Evolutionary conservation across 1,284 basidiomycete species (phyloP).

Genomic region (Thelephora terrestris): DNA sequence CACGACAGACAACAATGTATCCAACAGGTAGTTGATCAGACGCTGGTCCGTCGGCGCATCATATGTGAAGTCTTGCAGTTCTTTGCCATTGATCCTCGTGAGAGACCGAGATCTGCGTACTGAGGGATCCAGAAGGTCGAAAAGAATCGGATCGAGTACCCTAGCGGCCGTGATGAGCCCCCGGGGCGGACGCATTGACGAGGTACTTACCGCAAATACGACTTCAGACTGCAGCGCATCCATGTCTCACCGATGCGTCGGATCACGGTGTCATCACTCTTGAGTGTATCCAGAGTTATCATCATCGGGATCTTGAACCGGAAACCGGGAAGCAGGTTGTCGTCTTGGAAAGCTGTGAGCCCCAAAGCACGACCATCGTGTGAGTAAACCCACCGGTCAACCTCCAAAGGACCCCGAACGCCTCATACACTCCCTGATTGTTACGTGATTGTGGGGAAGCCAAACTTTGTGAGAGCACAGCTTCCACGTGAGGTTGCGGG

Average conservation of each 20-base stretch:
- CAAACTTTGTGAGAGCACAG: slow-evolving; percentile 66
- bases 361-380: neutral
- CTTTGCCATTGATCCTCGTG: slow-evolving; percentile 49
- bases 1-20: slow-evolving; percentile 69
- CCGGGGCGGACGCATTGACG: slow-evolving; percentile 2
- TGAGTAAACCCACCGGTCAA: slow-evolving; percentile 54
- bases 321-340: slow-evolving; percentile 71
- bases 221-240: slow-evolving; percentile 91
- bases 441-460: slow-evolving; percentile 39
- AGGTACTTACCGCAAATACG: slow-evolving; percentile 68
- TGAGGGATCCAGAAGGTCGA: slow-evolving; percentile 63
- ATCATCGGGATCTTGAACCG: slow-evolving; percentile 80
- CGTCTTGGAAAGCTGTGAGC: slow-evolving; percentile 42
- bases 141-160: slow-evolving; percentile 82
- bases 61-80: slow-evolving; percentile 60
- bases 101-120: slow-evolving; percentile 43
- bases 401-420: slow-evolving; percentile 90
- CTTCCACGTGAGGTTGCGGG: slow-evolving; percentile 58
- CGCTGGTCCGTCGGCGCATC: slow-evolving; percentile 72
- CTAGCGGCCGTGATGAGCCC: slow-evolving; percentile 25
- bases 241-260: slow-evolving; percentile 84
- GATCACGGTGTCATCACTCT: slow-evolving; percentile 61
- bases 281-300: slow-evolving; percentile 77
- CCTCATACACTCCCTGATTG: slow-evolving; percentile 61
- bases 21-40: slow-evolving; percentile 60